Evolutionary conservation across 73 alveolate species (phyloP), one percentile per base, ranked within the genome.

Genomic region (Paramecium pentaurelia): DNA sequence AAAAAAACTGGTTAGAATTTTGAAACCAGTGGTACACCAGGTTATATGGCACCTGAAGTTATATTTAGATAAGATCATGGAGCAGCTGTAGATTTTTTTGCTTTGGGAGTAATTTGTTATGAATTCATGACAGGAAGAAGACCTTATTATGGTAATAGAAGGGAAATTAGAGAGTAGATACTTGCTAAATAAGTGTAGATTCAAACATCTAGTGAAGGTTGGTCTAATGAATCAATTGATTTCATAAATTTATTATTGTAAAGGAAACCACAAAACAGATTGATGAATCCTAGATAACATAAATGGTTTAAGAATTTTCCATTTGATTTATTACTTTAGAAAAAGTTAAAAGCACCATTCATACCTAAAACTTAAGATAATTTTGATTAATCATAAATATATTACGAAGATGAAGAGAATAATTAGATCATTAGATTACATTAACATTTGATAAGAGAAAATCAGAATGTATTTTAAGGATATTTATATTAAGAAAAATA

Each of bases 11-110:
- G 97, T 40, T 97, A 97, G 71, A 94, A 98, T n/a, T 90, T 95
- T 60, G 99, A 98, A 77, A 98, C 99, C 36, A 93, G 98, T 49
- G 99, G 99, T 1, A 98, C 99, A 9, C 96, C 96, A 1, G 96
- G 93, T 28, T 88, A 87, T 36, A 95, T 94, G 97, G 98, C 98
- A 38, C 98, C 98, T 11, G 98, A 95, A 90, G 98, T 95, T 1
- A 92, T 95, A 42, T 95, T 95, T 59, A 86, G 96, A 42, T 94
- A 95, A 83, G 95, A 95, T 75, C 98, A 95, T 73, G 96, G 96
- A 25, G 77, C 51, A 47, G 96, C 96, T 25, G 97, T 87, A 3
- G 98, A 95, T 27, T 95, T 92, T 71, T 95, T 92, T 60, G 98
- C 98, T 3, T 92, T 95, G 37, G 98, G 98, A 36, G 96, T 95